phyloP scores from a whole-genome alignment of 2,329 filamentous ascomycete genomes.

The Colletotrichum nymphaeae region DNA sequence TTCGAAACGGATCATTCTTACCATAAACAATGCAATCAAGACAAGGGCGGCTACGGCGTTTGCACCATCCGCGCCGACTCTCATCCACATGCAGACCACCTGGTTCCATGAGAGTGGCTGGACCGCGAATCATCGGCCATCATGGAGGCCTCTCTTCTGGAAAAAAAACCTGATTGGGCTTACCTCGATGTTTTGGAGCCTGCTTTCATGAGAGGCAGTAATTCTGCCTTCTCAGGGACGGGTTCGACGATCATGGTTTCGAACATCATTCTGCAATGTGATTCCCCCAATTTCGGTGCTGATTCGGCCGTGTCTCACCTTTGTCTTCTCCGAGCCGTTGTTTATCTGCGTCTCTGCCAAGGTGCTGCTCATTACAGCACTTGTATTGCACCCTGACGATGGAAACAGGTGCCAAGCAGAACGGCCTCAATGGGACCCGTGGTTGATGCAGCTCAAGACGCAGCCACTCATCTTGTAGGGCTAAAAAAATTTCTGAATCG shows the following conservation, averaged over 20 bases:
- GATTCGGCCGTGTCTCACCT: neutral
- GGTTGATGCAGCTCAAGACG: neutral
- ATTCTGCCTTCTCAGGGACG: neutral
- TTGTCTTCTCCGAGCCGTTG: neutral
- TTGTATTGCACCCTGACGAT: neutral
- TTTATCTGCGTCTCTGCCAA: neutral
- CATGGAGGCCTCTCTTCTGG: conserved; percentile 14
- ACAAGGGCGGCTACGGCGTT: neutral
- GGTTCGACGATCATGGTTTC: neutral
- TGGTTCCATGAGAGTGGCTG: neutral
- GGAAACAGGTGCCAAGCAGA: neutral
- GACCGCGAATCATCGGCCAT: neutral
- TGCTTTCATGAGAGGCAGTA: neutral
- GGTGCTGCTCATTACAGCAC: neutral
- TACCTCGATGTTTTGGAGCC: neutral
- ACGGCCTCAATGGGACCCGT: neutral
- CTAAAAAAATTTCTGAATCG: neutral
- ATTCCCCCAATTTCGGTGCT: too few relatives aligned
- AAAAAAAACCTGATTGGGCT: neutral
- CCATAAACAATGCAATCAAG: conserved; percentile 1
- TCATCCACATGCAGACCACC: neutral
- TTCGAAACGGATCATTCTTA: neutral
- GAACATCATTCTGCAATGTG: neutral
- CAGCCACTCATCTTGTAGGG: neutral
- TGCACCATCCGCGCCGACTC: neutral